Conservation (phyloP, 1,284 basidiomycete genomes). For the Inonotus hispidus region DNA sequence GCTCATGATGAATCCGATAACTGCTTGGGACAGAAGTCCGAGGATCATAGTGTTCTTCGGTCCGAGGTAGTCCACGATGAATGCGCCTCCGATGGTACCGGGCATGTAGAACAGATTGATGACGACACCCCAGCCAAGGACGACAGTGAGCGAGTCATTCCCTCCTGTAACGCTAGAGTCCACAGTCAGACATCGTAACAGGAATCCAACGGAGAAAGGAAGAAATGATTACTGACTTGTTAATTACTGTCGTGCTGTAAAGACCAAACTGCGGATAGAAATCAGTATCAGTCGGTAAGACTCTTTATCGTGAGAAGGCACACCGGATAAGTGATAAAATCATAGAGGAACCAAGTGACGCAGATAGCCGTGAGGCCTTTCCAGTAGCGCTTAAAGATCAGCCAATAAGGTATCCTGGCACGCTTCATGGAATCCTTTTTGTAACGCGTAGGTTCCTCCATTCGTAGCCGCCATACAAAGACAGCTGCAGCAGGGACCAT, state of each 20-base stretch:
- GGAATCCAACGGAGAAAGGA: neutral
- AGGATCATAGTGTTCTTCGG: constrained; percentile 73
- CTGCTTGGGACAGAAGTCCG: constrained; percentile 64
- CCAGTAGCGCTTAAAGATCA: constrained; percentile 83
- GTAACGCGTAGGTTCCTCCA: constrained; percentile 75
- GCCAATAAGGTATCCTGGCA: constrained; percentile 65
- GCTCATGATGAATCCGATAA: constrained; percentile 83
- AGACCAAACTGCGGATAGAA: constrained; percentile 59
- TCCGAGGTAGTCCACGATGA: constrained; percentile 69
- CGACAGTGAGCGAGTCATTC: constrained; percentile 42
- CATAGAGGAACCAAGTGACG: constrained; percentile 81
- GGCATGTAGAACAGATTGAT: constrained; percentile 79
- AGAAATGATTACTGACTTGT: constrained; percentile 40
- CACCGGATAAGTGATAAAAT: constrained; percentile 63
- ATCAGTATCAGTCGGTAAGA: neutral
- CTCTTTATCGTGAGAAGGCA: neutral
- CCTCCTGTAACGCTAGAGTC: constrained; percentile 51
- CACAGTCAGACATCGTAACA: neutral
- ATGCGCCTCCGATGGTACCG: constrained; percentile 73
- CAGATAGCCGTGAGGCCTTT: constrained; percentile 62
- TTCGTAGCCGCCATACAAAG: constrained; percentile 81
- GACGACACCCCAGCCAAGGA: constrained; percentile 75
- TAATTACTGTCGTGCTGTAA: constrained; percentile 76
- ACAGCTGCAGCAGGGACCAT: constrained; percentile 76
- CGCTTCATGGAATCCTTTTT: constrained; percentile 73